Evolutionary conservation across 306 rosid species (phyloP).

Genomic region (Prinsepia uniflora): DNA sequence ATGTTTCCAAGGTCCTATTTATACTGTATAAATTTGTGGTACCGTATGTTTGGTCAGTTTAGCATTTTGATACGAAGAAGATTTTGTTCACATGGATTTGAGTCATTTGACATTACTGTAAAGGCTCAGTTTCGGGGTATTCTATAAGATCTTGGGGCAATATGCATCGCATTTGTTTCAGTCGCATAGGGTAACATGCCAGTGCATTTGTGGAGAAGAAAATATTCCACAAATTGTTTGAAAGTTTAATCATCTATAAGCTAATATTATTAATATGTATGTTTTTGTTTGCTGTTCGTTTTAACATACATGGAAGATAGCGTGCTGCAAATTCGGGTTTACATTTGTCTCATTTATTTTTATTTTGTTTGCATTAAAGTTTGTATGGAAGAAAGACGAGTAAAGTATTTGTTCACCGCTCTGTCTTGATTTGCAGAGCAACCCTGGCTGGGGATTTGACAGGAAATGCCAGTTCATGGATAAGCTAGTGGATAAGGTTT

Average conservation of each 20-base stretch:
- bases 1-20: background rate
- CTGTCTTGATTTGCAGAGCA: slow-evolving; percentile 55
- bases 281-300: background rate
- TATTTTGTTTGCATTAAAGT: background rate
- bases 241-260: background rate
- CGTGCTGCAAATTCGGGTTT: background rate
- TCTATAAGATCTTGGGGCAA: background rate
- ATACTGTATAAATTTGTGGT: background rate
- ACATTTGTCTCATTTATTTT: background rate
- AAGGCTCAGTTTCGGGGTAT: background rate
- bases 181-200: background rate
- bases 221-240: background rate
- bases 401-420: background rate
- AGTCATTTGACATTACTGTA: no score
- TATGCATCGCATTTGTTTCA: background rate
- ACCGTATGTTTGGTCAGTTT: background rate
- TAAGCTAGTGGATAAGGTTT: slow-evolving; percentile 58
- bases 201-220: background rate
- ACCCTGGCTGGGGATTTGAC: slow-evolving; percentile 92
- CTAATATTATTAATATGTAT: background rate
- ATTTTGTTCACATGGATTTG: slow-evolving; percentile 3
- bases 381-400: background rate
- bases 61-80: background rate
- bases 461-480: slow-evolving; percentile 90
- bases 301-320: background rate